phyloP scores from a whole-genome alignment of 176 grass and related monocot genomes.

The Microstegium vimineum region DNA sequence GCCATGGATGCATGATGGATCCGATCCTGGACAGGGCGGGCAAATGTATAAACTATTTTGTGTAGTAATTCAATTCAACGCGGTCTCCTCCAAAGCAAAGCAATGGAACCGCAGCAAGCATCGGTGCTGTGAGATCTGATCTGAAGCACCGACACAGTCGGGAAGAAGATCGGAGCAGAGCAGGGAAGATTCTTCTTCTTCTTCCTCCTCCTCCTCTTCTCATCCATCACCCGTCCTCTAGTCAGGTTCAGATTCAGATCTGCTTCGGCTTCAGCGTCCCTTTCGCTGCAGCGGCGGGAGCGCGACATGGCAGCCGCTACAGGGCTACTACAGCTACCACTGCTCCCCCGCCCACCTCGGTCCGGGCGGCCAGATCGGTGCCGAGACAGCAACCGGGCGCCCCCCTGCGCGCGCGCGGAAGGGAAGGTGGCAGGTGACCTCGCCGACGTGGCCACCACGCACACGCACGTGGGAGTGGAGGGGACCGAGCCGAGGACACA shows the following conservation, averaged over 20 bases:
- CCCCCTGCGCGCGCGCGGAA: too few species aligned
- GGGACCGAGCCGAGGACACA: background rate
- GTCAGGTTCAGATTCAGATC: constrained; percentile 46
- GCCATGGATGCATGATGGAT: background rate
- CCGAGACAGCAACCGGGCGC: background rate
- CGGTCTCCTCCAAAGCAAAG: background rate
- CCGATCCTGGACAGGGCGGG: background rate
- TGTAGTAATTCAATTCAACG: background rate
- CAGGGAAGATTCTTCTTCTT: background rate
- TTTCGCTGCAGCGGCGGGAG: constrained; percentile 41
- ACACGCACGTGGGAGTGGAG: background rate
- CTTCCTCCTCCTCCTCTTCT: too few species aligned
- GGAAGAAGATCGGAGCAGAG: background rate
- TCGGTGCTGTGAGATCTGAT: too few species aligned
- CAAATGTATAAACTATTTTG: constrained; percentile 24
- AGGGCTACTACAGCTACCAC: background rate
- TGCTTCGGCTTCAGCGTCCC: constrained; percentile 32
- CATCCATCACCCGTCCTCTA: background rate
- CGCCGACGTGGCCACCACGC: background rate
- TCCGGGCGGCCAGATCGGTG: background rate
- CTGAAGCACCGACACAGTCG: background rate
- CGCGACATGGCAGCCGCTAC: constrained; percentile 17
- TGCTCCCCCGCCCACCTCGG: background rate
- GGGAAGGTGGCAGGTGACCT: background rate
- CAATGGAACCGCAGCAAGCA: background rate